A percentile compares a stretch with the other conserved stretches of the same genome.
Evolutionary conservation across 1,284 basidiomycete species (phyloP).

Genomic region (Sutorius eximius): DNA sequence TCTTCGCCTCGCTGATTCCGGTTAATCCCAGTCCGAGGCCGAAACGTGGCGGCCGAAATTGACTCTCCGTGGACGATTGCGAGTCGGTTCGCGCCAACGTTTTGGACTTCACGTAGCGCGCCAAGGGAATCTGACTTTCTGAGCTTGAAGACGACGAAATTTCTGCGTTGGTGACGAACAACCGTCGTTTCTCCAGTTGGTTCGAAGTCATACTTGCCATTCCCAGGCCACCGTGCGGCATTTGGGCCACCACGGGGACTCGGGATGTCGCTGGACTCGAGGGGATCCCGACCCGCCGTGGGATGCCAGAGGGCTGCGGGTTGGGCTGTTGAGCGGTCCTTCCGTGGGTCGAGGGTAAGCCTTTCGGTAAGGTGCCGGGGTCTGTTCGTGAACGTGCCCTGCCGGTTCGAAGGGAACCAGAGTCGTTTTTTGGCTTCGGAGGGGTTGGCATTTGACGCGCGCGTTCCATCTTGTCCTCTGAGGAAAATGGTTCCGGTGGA

Average conservation of each 20-base stretch:
- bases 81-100: constrained; percentile 17
- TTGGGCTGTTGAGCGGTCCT: constrained; percentile 17
- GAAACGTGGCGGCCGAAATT: constrained; percentile 29
- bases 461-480: constrained; percentile 10
- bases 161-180: constrained; percentile 56
- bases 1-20: constrained; percentile 15
- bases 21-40: constrained; percentile 32
- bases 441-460: constrained; percentile 7
- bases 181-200: constrained; percentile 36
- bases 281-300: constrained; percentile 30
- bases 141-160: constrained; percentile 47
- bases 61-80: constrained; percentile 24
- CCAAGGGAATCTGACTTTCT: constrained; percentile 35
- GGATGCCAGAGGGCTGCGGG: constrained; percentile 38
- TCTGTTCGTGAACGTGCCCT: constrained; percentile 42
- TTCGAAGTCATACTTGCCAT: constrained; percentile 8
- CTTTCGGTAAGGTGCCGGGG: constrained; percentile 34
- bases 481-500: constrained; percentile 10
- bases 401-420: constrained; percentile 13
- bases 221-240: constrained; percentile 6
- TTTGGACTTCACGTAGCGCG: constrained; percentile 20
- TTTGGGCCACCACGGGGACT: not conserved
- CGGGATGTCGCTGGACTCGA: constrained; percentile 17
- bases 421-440: constrained; percentile 14
- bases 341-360: constrained; percentile 17